Conservation (phyloP, 305 asterid species). For the Euphrasia arctica region DNA sequence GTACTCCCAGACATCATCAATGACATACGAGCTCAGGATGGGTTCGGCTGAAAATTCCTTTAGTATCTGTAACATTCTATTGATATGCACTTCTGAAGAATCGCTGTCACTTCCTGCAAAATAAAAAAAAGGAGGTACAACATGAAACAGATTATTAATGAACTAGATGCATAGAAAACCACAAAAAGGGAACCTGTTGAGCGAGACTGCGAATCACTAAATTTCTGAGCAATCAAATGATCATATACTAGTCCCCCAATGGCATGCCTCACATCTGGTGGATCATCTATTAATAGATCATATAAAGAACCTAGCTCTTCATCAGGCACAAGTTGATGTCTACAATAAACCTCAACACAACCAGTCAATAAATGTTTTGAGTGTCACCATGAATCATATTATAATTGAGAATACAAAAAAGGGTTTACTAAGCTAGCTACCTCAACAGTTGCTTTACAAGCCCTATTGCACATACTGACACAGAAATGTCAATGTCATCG, state of each 20-base stretch:
- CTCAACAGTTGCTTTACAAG: constrained; percentile 91
- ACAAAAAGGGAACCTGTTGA: constrained; percentile 56
- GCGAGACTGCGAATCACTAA: constrained; percentile 68
- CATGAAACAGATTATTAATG: neutral
- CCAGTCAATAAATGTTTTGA: constrained; percentile 29
- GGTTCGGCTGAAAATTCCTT: constrained; percentile 90
- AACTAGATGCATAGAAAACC: constrained; percentile 26
- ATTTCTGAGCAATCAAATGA: constrained; percentile 95
- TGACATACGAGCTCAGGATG: constrained; percentile 82
- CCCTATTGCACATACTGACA: constrained; percentile 97
- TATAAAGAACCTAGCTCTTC: constrained; percentile 93
- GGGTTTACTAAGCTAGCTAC: constrained; percentile 33
- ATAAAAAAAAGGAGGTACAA: constrained; percentile 2
- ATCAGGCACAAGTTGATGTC: constrained; percentile 97
- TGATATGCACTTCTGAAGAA: constrained; percentile 74
- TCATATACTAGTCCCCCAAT: constrained; percentile 93
- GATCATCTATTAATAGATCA: constrained; percentile 91
- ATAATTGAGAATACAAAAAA: constrained; percentile 21
- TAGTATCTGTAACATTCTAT: constrained; percentile 84
- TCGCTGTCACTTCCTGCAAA: constrained; percentile 63
- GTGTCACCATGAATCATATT: constrained; percentile 18
- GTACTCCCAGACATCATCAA: constrained; percentile 98
- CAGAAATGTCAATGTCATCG: constrained; percentile 94
- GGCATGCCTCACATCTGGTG: constrained; percentile 93
- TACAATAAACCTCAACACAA: constrained; percentile 37